These are phyloP conservation scores for Kalanchoe fedtschenkoi DNA, from an alignment of 164 flowering plant species.

Conservation along the genomic window DNA sequence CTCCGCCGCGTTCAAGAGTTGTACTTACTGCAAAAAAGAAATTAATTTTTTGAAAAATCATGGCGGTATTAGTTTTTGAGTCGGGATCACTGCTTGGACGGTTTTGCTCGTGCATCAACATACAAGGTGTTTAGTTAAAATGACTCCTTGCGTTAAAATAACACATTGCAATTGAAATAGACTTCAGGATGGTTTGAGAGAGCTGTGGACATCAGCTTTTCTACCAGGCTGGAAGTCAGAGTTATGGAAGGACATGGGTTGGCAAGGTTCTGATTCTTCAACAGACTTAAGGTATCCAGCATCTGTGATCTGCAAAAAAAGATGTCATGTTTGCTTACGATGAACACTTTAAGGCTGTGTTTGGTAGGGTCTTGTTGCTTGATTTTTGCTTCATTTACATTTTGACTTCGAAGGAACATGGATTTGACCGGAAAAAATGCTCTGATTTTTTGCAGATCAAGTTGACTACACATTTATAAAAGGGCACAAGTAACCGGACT, in stretches of 20 bases:
- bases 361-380: too few species aligned
- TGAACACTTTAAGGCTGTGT: neutral
- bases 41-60: too few species aligned
- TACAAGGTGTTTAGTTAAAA: neutral
- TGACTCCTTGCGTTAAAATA: neutral
- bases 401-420: too few species aligned
- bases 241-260: constrained; percentile 98
- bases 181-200: constrained; percentile 74
- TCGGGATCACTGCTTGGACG: constrained; percentile 68
- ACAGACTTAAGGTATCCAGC: constrained; percentile 76
- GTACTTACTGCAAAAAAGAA: too few species aligned
- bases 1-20: too few species aligned
- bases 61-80: constrained; percentile 37
- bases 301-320: neutral
- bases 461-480: too few species aligned
- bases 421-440: too few species aligned
- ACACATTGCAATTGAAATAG: neutral
- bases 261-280: constrained; percentile 97
- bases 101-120: constrained; percentile 24
- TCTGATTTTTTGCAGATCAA: too few species aligned
- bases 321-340: neutral
- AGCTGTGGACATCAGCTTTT: constrained; percentile 79
- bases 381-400: neutral
- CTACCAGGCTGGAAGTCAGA: constrained; percentile 83
- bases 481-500: too few species aligned